Evolutionary conservation across 805 yeast species (phyloP).

Genomic region (Metschnikowia cerradonensis): DNA sequence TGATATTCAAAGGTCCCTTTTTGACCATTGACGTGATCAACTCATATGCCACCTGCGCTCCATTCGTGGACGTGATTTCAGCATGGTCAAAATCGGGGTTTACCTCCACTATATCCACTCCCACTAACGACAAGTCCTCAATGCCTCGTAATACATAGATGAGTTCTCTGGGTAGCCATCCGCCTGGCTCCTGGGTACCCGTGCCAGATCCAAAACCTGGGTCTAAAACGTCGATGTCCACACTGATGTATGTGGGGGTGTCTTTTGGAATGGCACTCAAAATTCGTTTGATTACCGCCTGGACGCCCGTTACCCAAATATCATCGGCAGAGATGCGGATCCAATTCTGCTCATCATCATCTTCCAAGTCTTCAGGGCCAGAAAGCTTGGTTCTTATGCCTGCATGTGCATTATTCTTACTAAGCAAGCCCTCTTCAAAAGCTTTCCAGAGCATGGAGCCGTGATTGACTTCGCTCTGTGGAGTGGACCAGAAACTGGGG

Average conservation of each 20-base stretch:
- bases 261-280: slow-evolving; percentile 53
- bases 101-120: slow-evolving; percentile 57
- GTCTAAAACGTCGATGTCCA: slow-evolving; percentile 67
- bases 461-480: slow-evolving; percentile 62
- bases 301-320: slow-evolving; percentile 63
- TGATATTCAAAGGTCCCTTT: slow-evolving; percentile 36
- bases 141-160: slow-evolving; percentile 44
- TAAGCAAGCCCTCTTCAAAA: slow-evolving; percentile 59
- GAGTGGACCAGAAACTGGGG: slow-evolving; percentile 59
- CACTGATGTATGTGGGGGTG: slow-evolving; percentile 68
- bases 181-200: slow-evolving; percentile 59
- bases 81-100: slow-evolving; percentile 63
- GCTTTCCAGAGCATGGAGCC: slow-evolving; percentile 90
- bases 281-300: slow-evolving; percentile 51
- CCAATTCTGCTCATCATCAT: slow-evolving; percentile 68
- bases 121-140: slow-evolving; percentile 45
- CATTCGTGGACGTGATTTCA: slow-evolving; percentile 64
- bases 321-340: slow-evolving; percentile 68
- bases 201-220: slow-evolving; percentile 58
- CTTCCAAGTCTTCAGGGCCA: slow-evolving; percentile 55
- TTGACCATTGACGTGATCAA: slow-evolving; percentile 72
- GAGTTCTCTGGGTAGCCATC: slow-evolving; percentile 54
- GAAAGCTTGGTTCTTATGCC: slow-evolving; percentile 73
- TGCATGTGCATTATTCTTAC: slow-evolving; percentile 62
- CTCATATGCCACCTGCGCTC: slow-evolving; percentile 69